Base-by-base conservation (phyloP, 345 rosid genomes). In the Pistacia vera region DNA sequence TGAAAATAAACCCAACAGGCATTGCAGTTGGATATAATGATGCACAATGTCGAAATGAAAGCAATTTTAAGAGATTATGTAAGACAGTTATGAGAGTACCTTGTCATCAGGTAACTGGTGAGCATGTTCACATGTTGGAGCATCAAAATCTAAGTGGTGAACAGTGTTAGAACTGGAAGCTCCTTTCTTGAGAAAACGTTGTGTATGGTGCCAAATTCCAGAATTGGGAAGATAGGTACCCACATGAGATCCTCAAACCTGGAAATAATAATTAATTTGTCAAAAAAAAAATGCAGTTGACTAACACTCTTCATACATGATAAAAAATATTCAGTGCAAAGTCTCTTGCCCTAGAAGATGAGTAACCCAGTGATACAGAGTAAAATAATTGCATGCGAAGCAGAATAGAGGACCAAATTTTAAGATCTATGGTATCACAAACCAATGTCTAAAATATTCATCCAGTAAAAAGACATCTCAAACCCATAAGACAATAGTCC, bases 141-240 rank as follows among this genome's bases (percentile, higher is more conserved):
- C 99, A 88, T 96, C 99, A 86, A 96, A 96, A 86, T 96, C 99
- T 88, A 96, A 87, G 84, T 96, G 97, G 81, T 82, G 92, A 78
- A 96, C 86, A 63, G 89, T 90, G 80, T 91, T 91, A 66, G 82
- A 33, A 66, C 77, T 68, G 30, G 88, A 85, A 60, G 78, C 83
- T 69, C 88, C 90, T 80, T 87, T 96, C 90, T 80, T 90, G 51
- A 96, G 88, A 84, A 86, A 80, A 54, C 97, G 83, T 82, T 96
- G 98, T 17, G 99, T 96, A 71, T 93, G 97, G 83, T 88, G 89
- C 99, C 99, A 93, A 84, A 96, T 85, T 75, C 99, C 99, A 83
- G 98, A 92, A 71, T 85, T 90, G 46, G 97, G 95, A 76, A 91
- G 98, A 84, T 93, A 96, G 51, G 95, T 88, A 77, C 99, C 99